Percentiles rank a stretch among this genome's conserved stretches.
These are phyloP conservation scores for Panus rudis DNA, from an alignment of 768 basidiomycete genomes.

Conservation along the genomic window DNA sequence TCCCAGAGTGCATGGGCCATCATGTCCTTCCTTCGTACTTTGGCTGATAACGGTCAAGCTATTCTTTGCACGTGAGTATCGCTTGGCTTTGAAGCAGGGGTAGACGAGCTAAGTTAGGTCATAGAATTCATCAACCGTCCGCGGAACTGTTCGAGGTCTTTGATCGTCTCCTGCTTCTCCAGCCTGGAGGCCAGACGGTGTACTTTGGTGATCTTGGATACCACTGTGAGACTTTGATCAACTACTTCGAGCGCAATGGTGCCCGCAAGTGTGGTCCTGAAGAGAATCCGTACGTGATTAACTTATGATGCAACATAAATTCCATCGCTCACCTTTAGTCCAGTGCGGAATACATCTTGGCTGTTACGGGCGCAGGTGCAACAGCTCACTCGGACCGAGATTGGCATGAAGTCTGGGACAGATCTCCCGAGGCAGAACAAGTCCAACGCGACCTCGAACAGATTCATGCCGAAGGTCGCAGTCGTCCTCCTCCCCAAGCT, in stretches of 20 bases:
- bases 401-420: slow-evolving; percentile 45
- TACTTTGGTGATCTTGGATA: slow-evolving; percentile 67
- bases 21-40: slow-evolving; percentile 61
- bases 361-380: slow-evolving; percentile 51
- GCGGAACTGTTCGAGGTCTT: slow-evolving; percentile 82
- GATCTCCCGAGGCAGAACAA: slow-evolving; percentile 31
- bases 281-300: slow-evolving; percentile 54
- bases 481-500: slow-evolving; percentile 18
- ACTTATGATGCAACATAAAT: background rate
- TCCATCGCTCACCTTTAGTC: background rate
- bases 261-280: slow-evolving; percentile 50
- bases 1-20: slow-evolving; percentile 87
- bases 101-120: background rate
- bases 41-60: slow-evolving; percentile 78
- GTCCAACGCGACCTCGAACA: slow-evolving; percentile 36
- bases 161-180: slow-evolving; percentile 70
- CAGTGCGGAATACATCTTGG: slow-evolving; percentile 43
- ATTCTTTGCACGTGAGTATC: slow-evolving; percentile 67
- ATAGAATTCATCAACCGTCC: slow-evolving; percentile 56
- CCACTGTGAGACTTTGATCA: slow-evolving; percentile 52
- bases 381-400: slow-evolving; percentile 35
- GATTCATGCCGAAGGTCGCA: slow-evolving; percentile 34
- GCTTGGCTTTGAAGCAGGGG: background rate
- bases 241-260: slow-evolving; percentile 74
- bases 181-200: slow-evolving; percentile 65